Evolutionary conservation across 2,329 filamentous ascomycete genomes (phyloP).

Genomic region (Pseudodiploospora longispora): DNA sequence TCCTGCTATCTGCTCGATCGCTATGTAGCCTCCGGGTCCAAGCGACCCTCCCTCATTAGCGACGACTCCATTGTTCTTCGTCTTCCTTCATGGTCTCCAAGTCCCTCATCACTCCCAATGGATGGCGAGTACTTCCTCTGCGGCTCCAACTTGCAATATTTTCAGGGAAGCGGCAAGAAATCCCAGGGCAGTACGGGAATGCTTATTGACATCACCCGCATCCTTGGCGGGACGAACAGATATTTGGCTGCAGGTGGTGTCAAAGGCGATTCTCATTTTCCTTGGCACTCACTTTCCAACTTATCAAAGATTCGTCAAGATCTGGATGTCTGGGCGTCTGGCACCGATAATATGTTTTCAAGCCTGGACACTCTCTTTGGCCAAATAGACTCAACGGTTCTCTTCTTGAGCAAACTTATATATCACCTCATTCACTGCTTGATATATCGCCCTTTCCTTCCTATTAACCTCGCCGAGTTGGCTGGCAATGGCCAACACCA

Average conservation of each 20-base stretch:
- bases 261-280: constrained; percentile 83
- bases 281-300: constrained; percentile 80
- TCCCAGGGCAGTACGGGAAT: constrained; percentile 70
- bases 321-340: constrained; percentile 76
- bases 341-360: constrained; percentile 70
- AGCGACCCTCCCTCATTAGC: constrained; percentile 68
- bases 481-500: constrained; percentile 76
- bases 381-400: constrained; percentile 66
- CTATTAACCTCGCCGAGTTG: constrained; percentile 74
- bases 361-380: constrained; percentile 69
- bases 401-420: constrained; percentile 77
- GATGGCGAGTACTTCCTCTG: constrained; percentile 78
- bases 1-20: constrained; percentile 79
- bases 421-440: constrained; percentile 84
- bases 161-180: constrained; percentile 59
- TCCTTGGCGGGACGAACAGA: constrained; percentile 73
- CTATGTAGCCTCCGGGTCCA: constrained; percentile 75
- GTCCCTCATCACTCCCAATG: constrained; percentile 50
- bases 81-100: constrained; percentile 65
- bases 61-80: constrained; percentile 70
- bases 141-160: constrained; percentile 67
- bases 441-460: constrained; percentile 79
- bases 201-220: constrained; percentile 76
- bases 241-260: constrained; percentile 81
- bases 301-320: constrained; percentile 81